Evolutionary conservation across 495 filamentous ascomycete genomes (phyloP).

Genomic region (Glonium stellatum): DNA sequence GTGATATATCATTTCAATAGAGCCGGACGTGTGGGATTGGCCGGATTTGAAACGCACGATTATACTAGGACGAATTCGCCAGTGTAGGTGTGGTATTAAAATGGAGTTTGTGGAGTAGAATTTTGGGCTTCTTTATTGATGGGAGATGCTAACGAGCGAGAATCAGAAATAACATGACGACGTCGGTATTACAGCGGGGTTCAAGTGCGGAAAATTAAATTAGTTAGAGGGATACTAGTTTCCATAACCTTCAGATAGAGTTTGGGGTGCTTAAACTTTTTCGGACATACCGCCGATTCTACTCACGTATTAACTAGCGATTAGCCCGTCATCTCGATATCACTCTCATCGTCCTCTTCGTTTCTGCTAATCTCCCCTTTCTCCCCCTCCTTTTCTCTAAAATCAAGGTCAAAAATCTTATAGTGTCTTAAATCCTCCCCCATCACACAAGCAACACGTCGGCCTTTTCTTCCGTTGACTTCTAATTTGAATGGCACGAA

Average conservation of each 20-base stretch:
- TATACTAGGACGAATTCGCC: constrained; percentile 14
- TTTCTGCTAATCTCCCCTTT: not conserved
- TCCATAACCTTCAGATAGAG: no score
- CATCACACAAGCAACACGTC: constrained; percentile 30
- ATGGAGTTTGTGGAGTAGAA: no score
- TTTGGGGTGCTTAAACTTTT: no score
- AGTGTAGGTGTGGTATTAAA: constrained; percentile 13
- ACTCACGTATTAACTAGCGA: no score
- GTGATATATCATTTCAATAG: constrained; percentile 14
- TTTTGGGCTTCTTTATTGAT: no score
- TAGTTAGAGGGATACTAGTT: no score
- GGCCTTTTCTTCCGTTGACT: constrained; percentile 32
- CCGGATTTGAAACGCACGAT: constrained; percentile 15
- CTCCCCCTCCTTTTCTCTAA: constrained; percentile 3
- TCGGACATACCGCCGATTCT: no score
- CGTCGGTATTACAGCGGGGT: no score
- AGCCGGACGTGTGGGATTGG: constrained; percentile 14
- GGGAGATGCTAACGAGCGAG: no score
- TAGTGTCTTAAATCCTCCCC: constrained; percentile 29
- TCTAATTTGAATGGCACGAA: constrained; percentile 31
- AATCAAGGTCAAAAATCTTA: constrained; percentile 32
- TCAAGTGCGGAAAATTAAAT: no score
- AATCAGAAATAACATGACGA: no score
- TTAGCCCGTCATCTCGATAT: constrained; percentile 4
- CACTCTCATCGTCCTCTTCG: constrained; percentile 10